phyloP scores from a whole-genome alignment of 2,329 filamentous ascomycete species.

The Talaromyces sp. region DNA sequence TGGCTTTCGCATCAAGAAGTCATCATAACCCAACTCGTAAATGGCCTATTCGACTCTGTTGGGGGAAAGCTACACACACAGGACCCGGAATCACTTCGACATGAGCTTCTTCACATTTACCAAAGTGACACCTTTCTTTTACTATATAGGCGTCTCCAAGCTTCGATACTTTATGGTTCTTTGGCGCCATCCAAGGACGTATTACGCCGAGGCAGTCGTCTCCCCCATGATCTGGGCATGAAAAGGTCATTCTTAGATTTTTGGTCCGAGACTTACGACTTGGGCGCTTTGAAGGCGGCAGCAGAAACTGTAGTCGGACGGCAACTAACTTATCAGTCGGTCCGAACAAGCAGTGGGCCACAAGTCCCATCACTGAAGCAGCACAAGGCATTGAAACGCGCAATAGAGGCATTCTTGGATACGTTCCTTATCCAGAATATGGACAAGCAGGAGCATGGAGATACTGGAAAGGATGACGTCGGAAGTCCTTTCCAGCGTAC shows the following conservation, averaged over 20 bases:
- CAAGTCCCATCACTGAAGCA: constrained; percentile 11
- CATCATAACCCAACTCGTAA: constrained; percentile 58
- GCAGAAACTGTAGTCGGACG: constrained; percentile 60
- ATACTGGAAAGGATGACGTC: constrained; percentile 8
- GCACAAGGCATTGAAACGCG: constrained; percentile 36
- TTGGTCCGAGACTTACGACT: constrained; percentile 58
- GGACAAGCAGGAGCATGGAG: constrained; percentile 40
- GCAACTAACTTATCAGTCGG: constrained; percentile 32
- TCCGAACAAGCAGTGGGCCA: constrained; percentile 10
- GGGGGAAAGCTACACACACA: constrained; percentile 20
- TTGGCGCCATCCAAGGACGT: constrained; percentile 55
- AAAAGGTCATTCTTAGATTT: constrained; percentile 56
- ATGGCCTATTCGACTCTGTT: constrained; percentile 50
- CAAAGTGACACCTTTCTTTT: constrained; percentile 50
- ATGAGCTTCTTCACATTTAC: constrained; percentile 52
- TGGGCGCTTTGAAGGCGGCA: constrained; percentile 49
- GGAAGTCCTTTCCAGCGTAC: constrained; percentile 51
- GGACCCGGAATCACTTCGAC: constrained; percentile 38
- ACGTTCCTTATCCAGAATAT: constrained; percentile 58
- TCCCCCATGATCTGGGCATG: constrained; percentile 57
- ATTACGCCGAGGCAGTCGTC: constrained; percentile 43
- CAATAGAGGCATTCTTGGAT: constrained; percentile 53
- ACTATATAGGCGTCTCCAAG: constrained; percentile 56
- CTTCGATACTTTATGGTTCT: constrained; percentile 56
- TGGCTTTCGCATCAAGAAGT: constrained; percentile 62